Base-by-base conservation (phyloP, 306 rosid species). In the Cajanus cajan region DNA sequence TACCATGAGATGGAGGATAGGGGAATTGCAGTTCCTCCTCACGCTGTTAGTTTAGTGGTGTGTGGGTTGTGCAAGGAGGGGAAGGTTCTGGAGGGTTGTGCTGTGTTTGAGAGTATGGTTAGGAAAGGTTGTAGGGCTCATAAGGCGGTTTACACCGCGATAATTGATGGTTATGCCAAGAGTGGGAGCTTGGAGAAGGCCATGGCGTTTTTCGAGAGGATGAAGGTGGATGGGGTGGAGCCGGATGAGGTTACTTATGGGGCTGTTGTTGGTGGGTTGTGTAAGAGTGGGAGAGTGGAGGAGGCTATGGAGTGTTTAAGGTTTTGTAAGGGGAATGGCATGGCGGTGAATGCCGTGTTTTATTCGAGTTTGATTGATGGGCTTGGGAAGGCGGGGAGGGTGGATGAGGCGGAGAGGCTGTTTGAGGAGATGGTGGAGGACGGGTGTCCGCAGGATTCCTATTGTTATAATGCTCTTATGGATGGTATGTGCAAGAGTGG, bases 171-270 rank as follows among this genome's bases (percentile, higher is more conserved):
- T 1, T 86, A 85, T 78, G 93, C 88, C 0, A 93, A 93, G 82
- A 50, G 70, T 73, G 94, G 94, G 82, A 76, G 89, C 61, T 78
- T 85, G 76, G 90, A 85, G 37, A 87, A 80, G 81, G 98, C 93
- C 1, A 70, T 94, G 74, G 90, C 83, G 73, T 80, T 90, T 74
- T 89, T 94, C 37, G 88, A 86, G 87, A 84, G 90, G 84, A 90
- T 94, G 93, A 87, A 86, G 76, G 31, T 28, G 33, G 91, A 94
- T 34, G 87, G 89, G 68, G 77, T 90, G 25, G 82, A 86, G 40
- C 91, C 96, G 19, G 99, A 93, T 83, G 96, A 90, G 73, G 90
- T 93, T 55, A 93, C 98, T 6, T 93, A 88, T 52, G 91, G 97
- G 45, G 96, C 93, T 61, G 41, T 95, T 13, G 88, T 95, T 28